Percentiles rank a stretch among this genome's conserved stretches.
These are phyloP conservation scores for Apiospora marii DNA, from an alignment of 2,329 filamentous ascomycete genomes.

Conservation along the genomic window DNA sequence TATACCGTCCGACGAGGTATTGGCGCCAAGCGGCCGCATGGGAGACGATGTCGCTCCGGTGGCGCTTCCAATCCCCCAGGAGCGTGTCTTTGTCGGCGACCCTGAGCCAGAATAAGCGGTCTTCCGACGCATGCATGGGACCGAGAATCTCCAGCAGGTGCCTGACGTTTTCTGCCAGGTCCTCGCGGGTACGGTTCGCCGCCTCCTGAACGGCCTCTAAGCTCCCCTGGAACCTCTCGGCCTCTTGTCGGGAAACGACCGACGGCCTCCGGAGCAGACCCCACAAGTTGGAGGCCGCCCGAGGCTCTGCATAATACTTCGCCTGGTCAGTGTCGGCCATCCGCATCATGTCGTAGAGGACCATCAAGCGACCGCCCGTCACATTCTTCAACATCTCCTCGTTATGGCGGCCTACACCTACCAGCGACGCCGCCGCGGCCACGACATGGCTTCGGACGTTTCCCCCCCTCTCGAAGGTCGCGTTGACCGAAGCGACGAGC, in stretches of 20 bases:
- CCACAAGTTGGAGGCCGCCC: background rate
- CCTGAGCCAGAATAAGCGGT: background rate
- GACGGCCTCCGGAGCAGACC: background rate
- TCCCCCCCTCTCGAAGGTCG: background rate
- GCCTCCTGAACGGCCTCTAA: background rate
- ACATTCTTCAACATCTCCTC: no score
- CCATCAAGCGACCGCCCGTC: no score
- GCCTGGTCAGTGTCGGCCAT: no score
- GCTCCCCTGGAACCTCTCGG: background rate
- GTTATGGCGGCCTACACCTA: no score
- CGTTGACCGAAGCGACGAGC: background rate
- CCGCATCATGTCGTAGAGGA: no score
- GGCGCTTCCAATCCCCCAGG: background rate
- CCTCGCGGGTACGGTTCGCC: background rate
- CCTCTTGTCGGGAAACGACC: background rate
- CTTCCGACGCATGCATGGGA: background rate
- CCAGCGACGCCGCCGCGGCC: no score
- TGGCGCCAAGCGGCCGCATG: background rate
- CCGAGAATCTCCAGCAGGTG: background rate
- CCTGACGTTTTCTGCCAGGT: background rate
- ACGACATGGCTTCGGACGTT: background rate
- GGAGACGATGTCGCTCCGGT: background rate
- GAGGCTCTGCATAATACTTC: background rate
- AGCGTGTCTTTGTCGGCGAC: background rate
- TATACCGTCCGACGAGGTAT: background rate